phyloP scores from a whole-genome alignment of 2,329 filamentous ascomycete species.

The Immersiporthe knoxdaviesiana region DNA sequence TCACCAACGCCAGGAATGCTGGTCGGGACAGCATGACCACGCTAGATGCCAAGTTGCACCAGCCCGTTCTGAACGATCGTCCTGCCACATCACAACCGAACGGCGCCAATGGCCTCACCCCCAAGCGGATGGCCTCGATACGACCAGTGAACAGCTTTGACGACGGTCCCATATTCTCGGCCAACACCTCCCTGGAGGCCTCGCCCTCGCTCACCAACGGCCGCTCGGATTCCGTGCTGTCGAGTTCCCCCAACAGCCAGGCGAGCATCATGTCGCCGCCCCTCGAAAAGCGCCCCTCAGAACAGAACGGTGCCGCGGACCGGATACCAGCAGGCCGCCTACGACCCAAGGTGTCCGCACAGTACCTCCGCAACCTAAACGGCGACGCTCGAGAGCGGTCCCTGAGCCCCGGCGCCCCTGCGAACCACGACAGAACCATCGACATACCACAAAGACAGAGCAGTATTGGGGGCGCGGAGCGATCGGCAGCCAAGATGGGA shows the following conservation, averaged over 20 bases:
- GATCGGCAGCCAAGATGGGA: constrained; percentile 22
- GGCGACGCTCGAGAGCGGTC: constrained; percentile 30
- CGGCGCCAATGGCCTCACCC: constrained; percentile 30
- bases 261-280: constrained; percentile 51
- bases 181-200: constrained; percentile 45
- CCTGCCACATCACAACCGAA: constrained; percentile 34
- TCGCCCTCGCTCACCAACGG: constrained; percentile 39
- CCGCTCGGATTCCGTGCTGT: constrained; percentile 50
- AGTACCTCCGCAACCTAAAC: constrained; percentile 23
- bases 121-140: constrained; percentile 48
- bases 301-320: constrained; percentile 37
- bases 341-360: constrained; percentile 38
- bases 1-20: constrained; percentile 17
- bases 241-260: constrained; percentile 60
- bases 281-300: constrained; percentile 40
- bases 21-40: constrained; percentile 11
- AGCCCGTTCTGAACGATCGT: constrained; percentile 32
- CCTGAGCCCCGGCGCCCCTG: constrained; percentile 19
- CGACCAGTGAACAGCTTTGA: constrained; percentile 62
- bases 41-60: constrained; percentile 27
- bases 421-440: constrained; percentile 29
- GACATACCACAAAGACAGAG: constrained; percentile 36
- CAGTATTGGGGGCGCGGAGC: constrained; percentile 28
- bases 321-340: constrained; percentile 42
- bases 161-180: constrained; percentile 42